Base-by-base conservation (phyloP, 768 basidiomycete genomes). In the Megacollybia marginata region DNA sequence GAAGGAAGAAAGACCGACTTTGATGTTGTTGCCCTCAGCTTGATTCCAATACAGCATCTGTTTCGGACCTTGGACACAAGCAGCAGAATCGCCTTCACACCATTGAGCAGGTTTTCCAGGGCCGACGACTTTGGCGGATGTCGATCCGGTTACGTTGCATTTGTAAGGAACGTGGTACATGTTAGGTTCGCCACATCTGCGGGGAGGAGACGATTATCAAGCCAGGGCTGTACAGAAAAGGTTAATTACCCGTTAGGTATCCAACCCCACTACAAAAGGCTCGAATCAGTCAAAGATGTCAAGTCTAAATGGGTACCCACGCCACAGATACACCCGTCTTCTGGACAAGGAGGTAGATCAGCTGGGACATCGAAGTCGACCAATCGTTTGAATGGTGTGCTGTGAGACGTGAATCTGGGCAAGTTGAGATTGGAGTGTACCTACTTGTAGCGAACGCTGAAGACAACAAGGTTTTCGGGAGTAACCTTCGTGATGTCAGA, bases 31-130 rank as follows among this genome's bases (percentile, higher is more conserved):
- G 2, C 76, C 73, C 3, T 69, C 65, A 0, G 48, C 44, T 56
- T 79, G 76, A 54, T 80, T 69, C 76, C 76, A 80, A 58, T 71
- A 73, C 35, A 80, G 54, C 72, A 79, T 73, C 65, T 80, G 77
- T 54, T 79, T 79, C 2, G 78, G 65, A 40, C 77, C 78, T 53
- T 69, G 63, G 18, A 63, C 63, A 54, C 78, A 80, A 19, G 57
- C 63, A 9, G 55, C 56, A 4, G 63, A 59, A 48, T 79, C 63
- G 38, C 66, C 69, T 55, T 80, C 71, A 55, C 78, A 80, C 77
- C 77, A 80, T 4, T 72, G 68, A 2, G 77, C 67, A 10, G 78
- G 68, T 51, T 76, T 65, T 6, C 71, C 62, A 0, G 63, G 44
- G 12, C 69, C 74, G 10, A 80, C 50, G 12, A 72, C 67, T 0